Evolutionary conservation across 1,139 yeast species (phyloP).

Genomic region (Groenewaldozyma sp.): DNA sequence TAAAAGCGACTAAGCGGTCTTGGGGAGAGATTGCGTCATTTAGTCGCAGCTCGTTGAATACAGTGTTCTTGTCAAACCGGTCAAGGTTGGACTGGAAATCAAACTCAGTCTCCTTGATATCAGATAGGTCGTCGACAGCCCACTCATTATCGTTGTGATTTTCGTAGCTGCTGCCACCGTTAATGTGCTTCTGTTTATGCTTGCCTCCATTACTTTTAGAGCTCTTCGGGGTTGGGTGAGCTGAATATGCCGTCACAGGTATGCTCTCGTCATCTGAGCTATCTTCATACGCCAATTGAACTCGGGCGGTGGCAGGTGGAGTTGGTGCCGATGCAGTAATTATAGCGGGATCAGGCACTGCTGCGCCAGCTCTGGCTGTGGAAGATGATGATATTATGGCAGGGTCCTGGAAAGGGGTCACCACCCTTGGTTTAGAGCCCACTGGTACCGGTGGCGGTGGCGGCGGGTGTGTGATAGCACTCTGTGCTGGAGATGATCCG

Average conservation of each 20-base stretch:
- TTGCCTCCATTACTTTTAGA: background rate
- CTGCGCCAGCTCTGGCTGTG: too few species aligned
- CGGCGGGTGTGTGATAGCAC: background rate
- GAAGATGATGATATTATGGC: background rate
- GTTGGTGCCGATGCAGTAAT: background rate
- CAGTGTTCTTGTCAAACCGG: slow-evolving; percentile 72
- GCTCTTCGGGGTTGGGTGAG: background rate
- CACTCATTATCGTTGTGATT: slow-evolving; percentile 31
- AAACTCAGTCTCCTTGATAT: slow-evolving; percentile 45
- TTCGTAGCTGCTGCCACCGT: slow-evolving; percentile 6
- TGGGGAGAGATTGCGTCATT: slow-evolving; percentile 53
- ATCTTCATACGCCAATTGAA: background rate
- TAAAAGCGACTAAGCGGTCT: slow-evolving; percentile 67
- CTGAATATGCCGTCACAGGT: background rate
- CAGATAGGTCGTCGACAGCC: slow-evolving; percentile 48
- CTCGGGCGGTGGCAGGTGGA: background rate
- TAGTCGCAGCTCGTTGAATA: slow-evolving; percentile 66
- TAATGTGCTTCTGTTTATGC: background rate
- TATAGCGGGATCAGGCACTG: slow-evolving; percentile 1
- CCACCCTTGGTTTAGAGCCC: background rate
- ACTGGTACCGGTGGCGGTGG: background rate
- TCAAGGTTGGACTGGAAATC: slow-evolving; percentile 80
- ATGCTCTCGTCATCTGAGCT: background rate
- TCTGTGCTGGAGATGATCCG: background rate
- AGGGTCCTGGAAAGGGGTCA: background rate